Evolutionary conservation across 345 rosid genomes (phyloP), one percentile per base, ranked within the genome.

Genomic region (Rubroshorea leprosula): DNA sequence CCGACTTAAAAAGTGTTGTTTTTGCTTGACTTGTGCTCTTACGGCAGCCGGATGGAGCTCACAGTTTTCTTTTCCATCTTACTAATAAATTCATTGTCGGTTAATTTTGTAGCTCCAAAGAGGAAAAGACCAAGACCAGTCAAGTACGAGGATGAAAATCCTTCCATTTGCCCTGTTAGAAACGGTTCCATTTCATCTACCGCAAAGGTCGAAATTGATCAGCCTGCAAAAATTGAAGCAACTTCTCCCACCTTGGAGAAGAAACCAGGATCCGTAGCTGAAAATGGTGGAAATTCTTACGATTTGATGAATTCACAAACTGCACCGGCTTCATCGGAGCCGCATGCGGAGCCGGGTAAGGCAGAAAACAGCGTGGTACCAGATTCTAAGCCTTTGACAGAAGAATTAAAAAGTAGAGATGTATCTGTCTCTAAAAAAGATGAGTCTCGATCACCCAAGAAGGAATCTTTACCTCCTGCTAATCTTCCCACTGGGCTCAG

Each of bases 81-180:
- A 49, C 14, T 51, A 38, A 72, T 25, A 49, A 12, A 29, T 39
- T 51, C 27, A 45, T 23, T 18, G 10, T 38, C 6, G 19, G 47
- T 51, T 49, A 31, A 63, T 45, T 58, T 59, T 70, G 62, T 82
- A 94, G 99, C 87, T 31, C 99, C 99, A 0, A 94, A 84, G 80
- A 81, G 99, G 72, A 94, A 87, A 68, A 83, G 80, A 69, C 99
- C 99, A 5, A 73, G 96, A 55, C 87, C 83, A 1, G 71, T 87
- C 6, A 93, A 80, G 76, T 82, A 80, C 38, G 97, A 90, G 14
- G 97, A 90, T 3, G 99, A 94, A 50, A 83, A 70, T 69, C 79
- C 80, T 50, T 67, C 81, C 8, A 54, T 13, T 41, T 71, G 64
- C 44, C 69, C 84, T 2, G 76, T 69, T 39, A 78, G 89, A 2